A percentile compares a stretch with the other conserved stretches of the same genome.
phyloP scores from a whole-genome alignment of 2,329 filamentous ascomycete species.

The Cladophialophora chaetospira region DNA sequence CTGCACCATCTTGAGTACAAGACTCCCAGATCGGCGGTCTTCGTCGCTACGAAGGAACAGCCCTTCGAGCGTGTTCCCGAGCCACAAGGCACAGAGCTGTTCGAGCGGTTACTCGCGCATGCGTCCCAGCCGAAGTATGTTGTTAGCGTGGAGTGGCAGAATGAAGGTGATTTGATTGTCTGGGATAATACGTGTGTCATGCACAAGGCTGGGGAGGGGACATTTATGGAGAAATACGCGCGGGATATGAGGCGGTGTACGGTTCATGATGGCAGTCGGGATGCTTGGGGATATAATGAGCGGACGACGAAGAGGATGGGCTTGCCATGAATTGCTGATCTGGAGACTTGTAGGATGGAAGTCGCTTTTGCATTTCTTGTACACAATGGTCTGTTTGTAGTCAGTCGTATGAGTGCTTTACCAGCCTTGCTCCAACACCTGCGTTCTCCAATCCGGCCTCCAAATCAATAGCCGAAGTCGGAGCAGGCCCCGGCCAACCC shows the following conservation, averaged over 20 bases:
- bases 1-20: conserved; percentile 52
- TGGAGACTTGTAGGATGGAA: no score
- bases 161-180: conserved; percentile 54
- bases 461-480: conserved; percentile 17
- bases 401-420: no score
- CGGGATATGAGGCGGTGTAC: conserved; percentile 60
- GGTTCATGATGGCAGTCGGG: conserved; percentile 52
- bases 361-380: background rate
- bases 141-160: conserved; percentile 52
- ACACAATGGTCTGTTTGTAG: background rate
- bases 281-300: conserved; percentile 50
- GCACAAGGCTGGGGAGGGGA: conserved; percentile 55
- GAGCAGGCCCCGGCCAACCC: no score
- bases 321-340: no score
- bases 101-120: conserved; percentile 46
- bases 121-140: conserved; percentile 52
- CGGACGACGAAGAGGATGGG: conserved; percentile 35
- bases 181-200: conserved; percentile 63
- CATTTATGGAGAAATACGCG: conserved; percentile 51
- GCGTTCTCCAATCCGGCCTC: conserved; percentile 4
- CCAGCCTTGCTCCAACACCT: background rate
- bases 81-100: conserved; percentile 39
- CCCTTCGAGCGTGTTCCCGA: conserved; percentile 32
- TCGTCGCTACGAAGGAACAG: conserved; percentile 17
- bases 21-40: conserved; percentile 10